Base-by-base conservation (phyloP, 2,329 filamentous ascomycete genomes). In the Aspergillus latus region DNA sequence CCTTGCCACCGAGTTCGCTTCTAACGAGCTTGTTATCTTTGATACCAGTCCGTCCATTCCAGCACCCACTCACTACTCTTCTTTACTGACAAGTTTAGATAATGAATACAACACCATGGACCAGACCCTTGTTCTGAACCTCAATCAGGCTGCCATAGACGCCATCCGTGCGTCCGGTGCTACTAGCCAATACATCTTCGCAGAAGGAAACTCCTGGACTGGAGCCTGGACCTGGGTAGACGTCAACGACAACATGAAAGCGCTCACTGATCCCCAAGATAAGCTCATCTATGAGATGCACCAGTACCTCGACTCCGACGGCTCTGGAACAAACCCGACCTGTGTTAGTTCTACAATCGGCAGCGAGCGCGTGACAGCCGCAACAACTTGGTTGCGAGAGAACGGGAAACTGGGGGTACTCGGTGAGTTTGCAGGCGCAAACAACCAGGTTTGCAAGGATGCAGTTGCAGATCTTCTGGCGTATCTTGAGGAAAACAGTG, bases 71-170 rank as follows among this genome's bases (percentile, higher is more conserved):
- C 11, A 15, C 53, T 21, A 58, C 8, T 32, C 28, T 15, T 29
- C 57, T 26, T 62, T 16, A 32, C 40, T 32, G 4, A 43, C 15
- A 9, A 21, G 4, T 11, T 7, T 66, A 76, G 64, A 87, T 79
- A 88, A 87, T 70, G 85, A 87, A 76, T 86, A 84, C 70, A 76
- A 87, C 68, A 79, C 80, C 67, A 84, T 86, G 79, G 81, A 84
- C 63, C 82, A 86, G 69, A 70, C 69, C 1, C 78, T 86, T 9
- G 84, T 87, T 11, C 73, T 82, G 10, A 70, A 80, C 62, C 81
- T 87, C 48, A 87, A 87, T 78, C 84, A 87, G 68, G 84, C 82
- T 9, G 85, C 84, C 59, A 85, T 87, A 63, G 68, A 85, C 65
- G 82, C 78, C 60, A 86, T 87, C 69, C 83, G 84, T 43, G 78